A percentile compares a stretch with the other conserved stretches of the same genome.
These are phyloP conservation scores for Fusarium sp. DNA, from an alignment of 2,329 filamentous ascomycete species.

Conservation along the genomic window DNA sequence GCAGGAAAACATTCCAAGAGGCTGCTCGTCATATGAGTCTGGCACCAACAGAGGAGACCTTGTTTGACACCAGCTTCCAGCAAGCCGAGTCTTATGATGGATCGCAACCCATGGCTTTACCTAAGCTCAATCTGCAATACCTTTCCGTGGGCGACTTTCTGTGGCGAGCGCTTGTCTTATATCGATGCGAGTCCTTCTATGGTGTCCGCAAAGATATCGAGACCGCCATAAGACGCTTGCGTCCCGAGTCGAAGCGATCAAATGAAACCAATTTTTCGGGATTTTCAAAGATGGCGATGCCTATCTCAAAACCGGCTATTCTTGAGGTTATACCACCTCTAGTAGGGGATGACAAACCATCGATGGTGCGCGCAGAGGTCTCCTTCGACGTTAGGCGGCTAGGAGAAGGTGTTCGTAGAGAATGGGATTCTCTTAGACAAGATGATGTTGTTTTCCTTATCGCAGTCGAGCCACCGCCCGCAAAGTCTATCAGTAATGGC, in stretches of 20 bases:
- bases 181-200: conserved; percentile 92
- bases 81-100: conserved; percentile 90
- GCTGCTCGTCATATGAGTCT: conserved; percentile 75
- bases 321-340: conserved; percentile 85
- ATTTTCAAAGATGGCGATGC: conserved; percentile 90
- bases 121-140: conserved; percentile 96
- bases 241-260: conserved; percentile 72
- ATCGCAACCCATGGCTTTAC: conserved; percentile 86
- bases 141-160: conserved; percentile 94
- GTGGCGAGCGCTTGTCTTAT: conserved; percentile 92
- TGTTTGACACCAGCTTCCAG: conserved; percentile 83
- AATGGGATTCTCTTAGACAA: conserved; percentile 89
- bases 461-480: conserved; percentile 73
- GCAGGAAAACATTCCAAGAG: conserved; percentile 85
- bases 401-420: conserved; percentile 78
- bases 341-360: conserved; percentile 86
- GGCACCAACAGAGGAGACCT: conserved; percentile 82
- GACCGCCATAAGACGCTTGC: conserved; percentile 80
- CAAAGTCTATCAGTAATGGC: conserved; percentile 66
- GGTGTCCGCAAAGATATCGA: conserved; percentile 93
- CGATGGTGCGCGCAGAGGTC: conserved; percentile 87
- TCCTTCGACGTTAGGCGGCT: conserved; percentile 83
- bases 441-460: conserved; percentile 93
- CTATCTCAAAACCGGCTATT: conserved; percentile 86
- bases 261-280: conserved; percentile 82